Evolutionary conservation across 2,329 filamentous ascomycete genomes (phyloP), one percentile per base, ranked within the genome.

Genomic region (Scedosporium aurantiacum): DNA sequence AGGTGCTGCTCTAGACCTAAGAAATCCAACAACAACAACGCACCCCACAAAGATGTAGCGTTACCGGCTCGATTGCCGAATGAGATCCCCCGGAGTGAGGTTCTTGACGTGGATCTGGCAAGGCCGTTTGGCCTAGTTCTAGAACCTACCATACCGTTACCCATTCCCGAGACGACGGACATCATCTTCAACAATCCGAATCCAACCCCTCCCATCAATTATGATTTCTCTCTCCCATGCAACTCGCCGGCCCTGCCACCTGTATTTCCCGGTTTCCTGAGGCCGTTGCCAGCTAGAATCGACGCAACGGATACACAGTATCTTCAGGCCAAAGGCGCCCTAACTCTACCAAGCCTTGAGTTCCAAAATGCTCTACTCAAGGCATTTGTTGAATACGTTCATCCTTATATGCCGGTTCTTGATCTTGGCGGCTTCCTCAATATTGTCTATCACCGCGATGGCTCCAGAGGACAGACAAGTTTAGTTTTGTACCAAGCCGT

Each of bases 401-500:
- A 88, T 68, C 83, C 84, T 1, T 88, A 82, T 66, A 87, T 88
- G 82, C 85, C 85, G 12, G 72, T 87, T 25, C 70, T 88, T 58
- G 83, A 76, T 77, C 47, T 72, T 70, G 21, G 73, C 71, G 63
- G 76, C 75, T 65, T 71, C 63, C 62, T 70, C 50, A 52, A 71
- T n/a, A 72, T 72, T 12, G 74, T 80, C 43, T 76, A 79, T 63
- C 70, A 71, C 60, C 70, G 73, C 25, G 82, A 87, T 68, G 80
- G 80, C n/a, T 76, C 75, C 40, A 75, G 79, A 63, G 74, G 77
- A 12, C 78, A 76, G 61, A 76, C 86, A 68, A 87, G 85, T 72
- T 74, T 88, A 62, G 76, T 88, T 23, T 73, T 88, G 1, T 87
- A 87, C 69, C 85, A 88, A 69, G 83, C 85, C 2, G 82, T 87